These are phyloP conservation scores for Geotrichum europaeum DNA, from an alignment of 1,139 yeast species.

Conservation along the genomic window DNA sequence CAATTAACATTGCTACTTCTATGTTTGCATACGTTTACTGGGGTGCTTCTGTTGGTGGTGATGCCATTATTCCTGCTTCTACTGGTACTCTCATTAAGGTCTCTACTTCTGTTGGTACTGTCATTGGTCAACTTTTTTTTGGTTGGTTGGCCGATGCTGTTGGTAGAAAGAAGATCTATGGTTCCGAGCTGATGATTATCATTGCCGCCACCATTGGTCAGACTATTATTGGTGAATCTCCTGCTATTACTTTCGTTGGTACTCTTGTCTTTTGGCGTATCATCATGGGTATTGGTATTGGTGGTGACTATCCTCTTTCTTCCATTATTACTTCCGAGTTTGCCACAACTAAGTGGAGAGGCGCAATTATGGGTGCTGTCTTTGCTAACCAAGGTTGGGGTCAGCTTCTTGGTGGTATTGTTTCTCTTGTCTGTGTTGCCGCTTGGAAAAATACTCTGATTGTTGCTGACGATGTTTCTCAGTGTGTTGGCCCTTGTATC, in stretches of 20 bases:
- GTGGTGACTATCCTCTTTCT: slow-evolving; percentile 98
- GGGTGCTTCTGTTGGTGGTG: slow-evolving; percentile 33
- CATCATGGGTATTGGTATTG: slow-evolving; percentile 65
- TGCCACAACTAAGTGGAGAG: slow-evolving; percentile 36
- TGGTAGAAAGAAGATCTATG: slow-evolving; percentile 85
- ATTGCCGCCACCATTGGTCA: slow-evolving; percentile 72
- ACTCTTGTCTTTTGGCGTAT: slow-evolving; percentile 39
- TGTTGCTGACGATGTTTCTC: slow-evolving; percentile 66
- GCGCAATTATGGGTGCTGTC: slow-evolving; percentile 38
- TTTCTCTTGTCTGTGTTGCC: slow-evolving; percentile 34
- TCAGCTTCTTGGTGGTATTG: slow-evolving; percentile 38
- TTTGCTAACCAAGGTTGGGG: slow-evolving; percentile 44
- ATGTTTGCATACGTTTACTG: slow-evolving; percentile 54
- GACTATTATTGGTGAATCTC: slow-evolving; percentile 46
- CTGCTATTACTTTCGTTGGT: slow-evolving; percentile 65
- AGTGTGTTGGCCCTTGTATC: slow-evolving; percentile 49
- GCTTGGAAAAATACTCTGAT: slow-evolving; percentile 47
- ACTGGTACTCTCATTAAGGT: slow-evolving; percentile 73
- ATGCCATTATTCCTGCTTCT: slow-evolving; percentile 54
- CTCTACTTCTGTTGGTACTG: slow-evolving; percentile 58
- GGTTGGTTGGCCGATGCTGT: slow-evolving; percentile 72
- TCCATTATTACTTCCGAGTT: slow-evolving; percentile 47
- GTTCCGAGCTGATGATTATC: slow-evolving; percentile 76
- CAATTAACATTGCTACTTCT: slow-evolving; percentile 72
- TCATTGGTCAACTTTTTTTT: slow-evolving; percentile 73